Percentiles rank a stretch among this genome's conserved stretches.
Evolutionary conservation across 768 basidiomycete genomes (phyloP).

Genomic region (Lyophyllum semitale): DNA sequence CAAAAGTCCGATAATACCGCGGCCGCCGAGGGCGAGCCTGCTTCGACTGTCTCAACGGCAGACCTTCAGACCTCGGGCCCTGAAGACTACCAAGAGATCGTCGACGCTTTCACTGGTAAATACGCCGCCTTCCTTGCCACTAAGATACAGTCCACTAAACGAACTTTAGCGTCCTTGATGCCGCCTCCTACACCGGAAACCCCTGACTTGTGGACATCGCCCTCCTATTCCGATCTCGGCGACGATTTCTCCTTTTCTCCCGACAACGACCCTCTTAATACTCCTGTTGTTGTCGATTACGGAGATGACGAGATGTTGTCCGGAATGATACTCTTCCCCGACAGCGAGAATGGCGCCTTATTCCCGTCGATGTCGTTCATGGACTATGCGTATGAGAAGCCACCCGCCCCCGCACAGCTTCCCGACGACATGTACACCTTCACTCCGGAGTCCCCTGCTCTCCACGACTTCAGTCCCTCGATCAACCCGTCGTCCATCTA

Average conservation of each 20-base stretch:
- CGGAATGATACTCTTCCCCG: conserved; percentile 6
- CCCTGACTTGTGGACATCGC: conserved; percentile 18
- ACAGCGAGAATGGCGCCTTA: not conserved
- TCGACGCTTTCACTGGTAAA: conserved; percentile 17
- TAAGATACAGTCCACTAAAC: not conserved
- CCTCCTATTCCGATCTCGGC: conserved; percentile 26
- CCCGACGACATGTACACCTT: conserved; percentile 40
- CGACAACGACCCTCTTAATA: conserved; percentile 17
- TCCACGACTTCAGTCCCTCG: conserved; percentile 35
- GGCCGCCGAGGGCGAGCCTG: conserved; percentile 29
- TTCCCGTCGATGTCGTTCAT: conserved; percentile 15
- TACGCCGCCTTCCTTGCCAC: conserved; percentile 17
- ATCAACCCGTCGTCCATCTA: conserved; percentile 31
- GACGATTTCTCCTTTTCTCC: conserved; percentile 32
- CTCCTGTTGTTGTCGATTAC: conserved; percentile 31
- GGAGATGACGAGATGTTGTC: conserved; percentile 14
- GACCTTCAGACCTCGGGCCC: conserved; percentile 26
- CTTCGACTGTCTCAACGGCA: conserved; percentile 24
- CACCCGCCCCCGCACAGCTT: conserved; percentile 2
- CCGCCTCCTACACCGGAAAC: conserved; percentile 17
- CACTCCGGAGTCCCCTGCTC: conserved; percentile 52
- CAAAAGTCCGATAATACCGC: conserved; percentile 44
- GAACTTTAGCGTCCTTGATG: not conserved
- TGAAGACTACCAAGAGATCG: conserved; percentile 19
- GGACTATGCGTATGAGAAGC: conserved; percentile 15